Percentiles rank a stretch among this genome's conserved stretches.
These are phyloP conservation scores for Candida pini DNA, from an alignment of 805 yeast species.

Conservation along the genomic window DNA sequence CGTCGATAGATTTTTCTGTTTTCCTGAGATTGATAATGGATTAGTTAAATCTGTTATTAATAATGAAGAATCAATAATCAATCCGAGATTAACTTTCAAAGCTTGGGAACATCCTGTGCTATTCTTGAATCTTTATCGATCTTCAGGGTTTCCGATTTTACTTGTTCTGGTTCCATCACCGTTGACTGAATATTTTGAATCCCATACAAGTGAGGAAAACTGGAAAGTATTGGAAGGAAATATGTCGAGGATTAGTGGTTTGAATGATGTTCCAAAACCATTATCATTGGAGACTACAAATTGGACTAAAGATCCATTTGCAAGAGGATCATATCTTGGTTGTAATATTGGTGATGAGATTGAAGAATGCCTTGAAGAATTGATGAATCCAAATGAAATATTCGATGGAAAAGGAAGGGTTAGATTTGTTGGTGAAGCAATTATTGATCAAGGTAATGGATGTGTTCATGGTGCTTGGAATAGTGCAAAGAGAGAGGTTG, in stretches of 20 bases:
- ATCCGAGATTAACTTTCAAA: conserved; percentile 11
- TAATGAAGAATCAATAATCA: neutral
- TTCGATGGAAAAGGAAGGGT: conserved; percentile 33
- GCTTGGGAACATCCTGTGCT: conserved; percentile 25
- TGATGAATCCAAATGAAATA: conserved; percentile 36
- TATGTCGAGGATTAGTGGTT: no score
- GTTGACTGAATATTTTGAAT: conserved; percentile 42
- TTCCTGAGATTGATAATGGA: conserved; percentile 25
- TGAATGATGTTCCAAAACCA: conserved; percentile 27
- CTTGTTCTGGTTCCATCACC: conserved; percentile 46
- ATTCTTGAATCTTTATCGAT: conserved; percentile 25
- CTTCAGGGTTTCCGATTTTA: conserved; percentile 32
- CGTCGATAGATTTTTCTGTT: conserved; percentile 27
- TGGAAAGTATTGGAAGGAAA: no score
- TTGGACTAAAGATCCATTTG: conserved; percentile 49
- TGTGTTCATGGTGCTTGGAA: conserved; percentile 56
- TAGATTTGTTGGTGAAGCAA: conserved; percentile 55
- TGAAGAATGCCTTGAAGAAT: conserved; percentile 30
- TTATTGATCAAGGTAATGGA: conserved; percentile 46
- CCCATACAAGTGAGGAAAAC: conserved; percentile 26
- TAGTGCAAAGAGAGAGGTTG: conserved; percentile 46
- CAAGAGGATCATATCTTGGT: conserved; percentile 41
- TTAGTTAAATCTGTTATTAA: conserved; percentile 12
- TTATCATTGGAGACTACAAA: conserved; percentile 27
- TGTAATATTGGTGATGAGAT: conserved; percentile 24